Conservation (phyloP, 129 eudicot genomes). For the Helianthus tuberosus region DNA sequence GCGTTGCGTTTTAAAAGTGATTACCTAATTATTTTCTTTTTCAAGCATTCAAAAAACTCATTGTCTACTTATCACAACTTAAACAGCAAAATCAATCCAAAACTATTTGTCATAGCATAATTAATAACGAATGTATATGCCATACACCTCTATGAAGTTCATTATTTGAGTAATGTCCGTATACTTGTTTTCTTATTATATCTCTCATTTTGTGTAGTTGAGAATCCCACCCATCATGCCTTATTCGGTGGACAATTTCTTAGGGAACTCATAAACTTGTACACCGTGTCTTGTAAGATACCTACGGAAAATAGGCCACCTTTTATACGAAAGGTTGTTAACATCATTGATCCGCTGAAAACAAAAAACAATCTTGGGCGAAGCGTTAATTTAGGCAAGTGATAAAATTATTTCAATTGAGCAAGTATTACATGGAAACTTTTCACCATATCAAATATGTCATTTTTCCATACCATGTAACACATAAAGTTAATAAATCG, state of each 20-base stretch:
- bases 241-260: conserved; percentile 48
- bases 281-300: conserved; percentile 41
- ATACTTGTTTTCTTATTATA: conserved; percentile 18
- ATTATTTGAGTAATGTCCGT: not conserved
- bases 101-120: no score
- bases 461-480: not conserved
- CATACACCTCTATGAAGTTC: not conserved
- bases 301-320: conserved; percentile 28
- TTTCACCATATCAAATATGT: not conserved
- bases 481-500: not conserved
- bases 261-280: conserved; percentile 46
- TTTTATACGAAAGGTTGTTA: conserved; percentile 59
- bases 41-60: not conserved
- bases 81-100: not conserved
- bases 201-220: conserved; percentile 42
- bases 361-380: conserved; percentile 89
- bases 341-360: conserved; percentile 84
- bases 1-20: not conserved
- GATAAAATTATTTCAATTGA: not conserved
- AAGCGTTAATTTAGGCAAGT: conserved; percentile 68
- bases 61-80: not conserved
- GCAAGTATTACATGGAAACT: not conserved
- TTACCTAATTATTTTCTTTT: not conserved
- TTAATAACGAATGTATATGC: not conserved
- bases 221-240: conserved; percentile 36